phyloP scores from a whole-genome alignment of 148 eudicot species.

The Camellia granthamiana region DNA sequence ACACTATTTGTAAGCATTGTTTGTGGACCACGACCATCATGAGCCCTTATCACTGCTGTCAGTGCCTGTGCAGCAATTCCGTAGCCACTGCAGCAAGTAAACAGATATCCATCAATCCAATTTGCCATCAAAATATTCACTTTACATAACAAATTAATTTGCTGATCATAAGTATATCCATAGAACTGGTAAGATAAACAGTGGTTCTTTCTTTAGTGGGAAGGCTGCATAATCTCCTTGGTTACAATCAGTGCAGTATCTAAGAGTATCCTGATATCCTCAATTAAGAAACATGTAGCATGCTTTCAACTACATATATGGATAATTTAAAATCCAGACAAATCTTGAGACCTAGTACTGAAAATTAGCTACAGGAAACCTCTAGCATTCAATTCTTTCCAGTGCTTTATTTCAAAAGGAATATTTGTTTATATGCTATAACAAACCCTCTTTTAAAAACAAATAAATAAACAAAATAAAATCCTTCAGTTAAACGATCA shows the following conservation, averaged over 20 bases:
- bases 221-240: neutral
- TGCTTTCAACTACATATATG: neutral
- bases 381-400: neutral
- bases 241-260: neutral
- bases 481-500: neutral
- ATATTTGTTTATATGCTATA: neutral
- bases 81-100: slow-evolving; percentile 64
- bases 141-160: neutral
- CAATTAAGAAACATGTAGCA: neutral
- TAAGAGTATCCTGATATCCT: too few species aligned
- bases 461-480: too few species aligned
- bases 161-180: neutral
- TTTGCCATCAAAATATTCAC: neutral
- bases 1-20: slow-evolving; percentile 61
- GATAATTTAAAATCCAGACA: neutral
- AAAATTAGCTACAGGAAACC: neutral
- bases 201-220: neutral
- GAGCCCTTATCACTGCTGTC: slow-evolving; percentile 73
- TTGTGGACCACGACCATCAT: slow-evolving; percentile 77
- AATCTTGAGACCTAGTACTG: neutral
- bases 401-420: neutral
- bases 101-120: neutral
- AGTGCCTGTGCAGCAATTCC: slow-evolving; percentile 83
- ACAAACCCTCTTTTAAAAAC: too few species aligned
- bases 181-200: neutral